phyloP scores from a whole-genome alignment of 495 filamentous ascomycete species.

The Lepraria neglecta region DNA sequence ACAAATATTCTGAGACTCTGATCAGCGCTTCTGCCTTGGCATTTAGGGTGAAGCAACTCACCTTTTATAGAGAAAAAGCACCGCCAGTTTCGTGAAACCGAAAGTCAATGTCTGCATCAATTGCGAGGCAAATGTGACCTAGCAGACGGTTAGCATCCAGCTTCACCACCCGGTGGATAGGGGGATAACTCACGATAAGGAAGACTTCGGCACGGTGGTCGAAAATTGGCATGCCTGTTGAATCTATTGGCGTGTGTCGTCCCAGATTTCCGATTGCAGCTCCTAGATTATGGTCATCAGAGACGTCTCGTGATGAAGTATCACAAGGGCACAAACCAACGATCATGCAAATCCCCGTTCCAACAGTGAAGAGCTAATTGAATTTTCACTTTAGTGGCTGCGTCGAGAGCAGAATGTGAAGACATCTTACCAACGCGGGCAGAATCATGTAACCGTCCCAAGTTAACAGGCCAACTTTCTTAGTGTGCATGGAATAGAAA shows the following conservation, averaged over 20 bases:
- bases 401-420: neutral
- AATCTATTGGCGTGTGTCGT: neutral
- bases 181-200: neutral
- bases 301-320: neutral
- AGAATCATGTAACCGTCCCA: constrained; percentile 13
- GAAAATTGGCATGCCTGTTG: neutral
- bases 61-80: constrained; percentile 14
- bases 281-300: neutral
- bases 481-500: neutral
- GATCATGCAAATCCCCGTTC: constrained; percentile 4
- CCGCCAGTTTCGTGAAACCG: constrained; percentile 4
- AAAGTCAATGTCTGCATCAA: constrained; percentile 11
- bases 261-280: constrained; percentile 8
- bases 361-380: neutral
- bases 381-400: neutral
- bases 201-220: constrained; percentile 1
- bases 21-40: neutral
- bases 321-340: neutral
- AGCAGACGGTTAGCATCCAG: neutral
- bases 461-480: neutral
- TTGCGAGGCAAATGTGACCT: constrained; percentile 12
- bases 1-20: neutral
- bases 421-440: constrained; percentile 6
- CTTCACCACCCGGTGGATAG: neutral
- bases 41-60: neutral